These are phyloP conservation scores for Penicillium brasilianum DNA, from an alignment of 2,329 filamentous ascomycete genomes.

Conservation along the genomic window DNA sequence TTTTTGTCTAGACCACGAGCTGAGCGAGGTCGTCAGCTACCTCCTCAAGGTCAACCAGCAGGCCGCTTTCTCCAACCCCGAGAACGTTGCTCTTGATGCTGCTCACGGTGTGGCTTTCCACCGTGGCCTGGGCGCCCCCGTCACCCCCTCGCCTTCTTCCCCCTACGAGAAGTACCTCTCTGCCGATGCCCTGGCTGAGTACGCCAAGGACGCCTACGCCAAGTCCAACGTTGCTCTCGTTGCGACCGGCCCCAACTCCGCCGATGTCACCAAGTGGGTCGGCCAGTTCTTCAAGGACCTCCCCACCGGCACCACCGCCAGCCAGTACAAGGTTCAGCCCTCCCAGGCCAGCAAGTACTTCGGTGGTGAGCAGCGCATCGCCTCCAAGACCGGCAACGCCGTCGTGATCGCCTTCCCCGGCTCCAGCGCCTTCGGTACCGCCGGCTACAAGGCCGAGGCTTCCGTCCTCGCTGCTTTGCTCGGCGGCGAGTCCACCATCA, in stretches of 20 bases:
- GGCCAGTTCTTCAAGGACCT: slow-evolving; percentile 85
- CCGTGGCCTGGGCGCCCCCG: slow-evolving; percentile 80
- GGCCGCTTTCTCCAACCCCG: slow-evolving; percentile 65
- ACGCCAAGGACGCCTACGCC: slow-evolving; percentile 77
- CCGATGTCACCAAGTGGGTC: slow-evolving; percentile 84
- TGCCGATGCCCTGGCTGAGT: slow-evolving; percentile 74
- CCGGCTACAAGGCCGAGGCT: slow-evolving; percentile 85
- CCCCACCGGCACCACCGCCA: slow-evolving; percentile 56
- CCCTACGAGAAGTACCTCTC: slow-evolving; percentile 77
- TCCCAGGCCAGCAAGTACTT: slow-evolving; percentile 79
- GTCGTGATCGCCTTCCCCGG: slow-evolving; percentile 92
- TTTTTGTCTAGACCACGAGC: slow-evolving; percentile 73
- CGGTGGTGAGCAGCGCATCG: slow-evolving; percentile 90
- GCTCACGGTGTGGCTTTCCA: slow-evolving; percentile 91
- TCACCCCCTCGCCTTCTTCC: slow-evolving; percentile 73
- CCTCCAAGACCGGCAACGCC: slow-evolving; percentile 77
- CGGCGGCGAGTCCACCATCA: slow-evolving; percentile 87
- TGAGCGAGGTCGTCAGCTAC: slow-evolving; percentile 82
- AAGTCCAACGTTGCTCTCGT: slow-evolving; percentile 92
- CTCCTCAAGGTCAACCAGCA: slow-evolving; percentile 79
- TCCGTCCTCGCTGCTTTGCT: slow-evolving; percentile 86
- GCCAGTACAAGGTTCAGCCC: slow-evolving; percentile 61
- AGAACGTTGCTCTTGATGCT: slow-evolving; percentile 79
- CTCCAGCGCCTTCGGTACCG: slow-evolving; percentile 72
- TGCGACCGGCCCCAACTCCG: slow-evolving; percentile 80